Percentiles rank a stretch among this genome's conserved stretches.
These are phyloP conservation scores for Aureobasidium pullulans DNA, from an alignment of 2,329 filamentous ascomycete species.

Conservation along the genomic window DNA sequence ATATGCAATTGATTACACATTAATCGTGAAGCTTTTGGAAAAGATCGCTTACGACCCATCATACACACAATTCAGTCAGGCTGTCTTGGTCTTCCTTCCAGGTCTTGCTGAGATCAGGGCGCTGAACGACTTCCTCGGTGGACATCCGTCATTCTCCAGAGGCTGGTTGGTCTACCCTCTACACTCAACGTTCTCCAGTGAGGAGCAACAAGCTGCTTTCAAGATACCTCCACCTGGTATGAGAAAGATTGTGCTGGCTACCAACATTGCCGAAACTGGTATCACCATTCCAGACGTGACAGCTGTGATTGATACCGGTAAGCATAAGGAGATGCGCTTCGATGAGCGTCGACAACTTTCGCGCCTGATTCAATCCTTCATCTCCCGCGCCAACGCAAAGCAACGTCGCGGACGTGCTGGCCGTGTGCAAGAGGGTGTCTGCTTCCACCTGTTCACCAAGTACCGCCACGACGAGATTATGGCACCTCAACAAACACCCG, in stretches of 20 bases:
- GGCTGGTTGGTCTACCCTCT: slow-evolving; percentile 83
- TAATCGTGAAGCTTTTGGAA: slow-evolving; percentile 72
- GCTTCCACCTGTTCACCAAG: slow-evolving; percentile 93
- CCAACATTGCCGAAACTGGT: slow-evolving; percentile 96
- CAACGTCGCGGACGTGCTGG: slow-evolving; percentile 89
- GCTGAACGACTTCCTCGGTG: slow-evolving; percentile 75
- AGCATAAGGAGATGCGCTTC: slow-evolving; percentile 95
- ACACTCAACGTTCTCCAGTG: slow-evolving; percentile 90
- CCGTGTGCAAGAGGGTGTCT: slow-evolving; percentile 88
- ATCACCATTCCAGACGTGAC: slow-evolving; percentile 98
- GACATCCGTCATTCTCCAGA: slow-evolving; percentile 65
- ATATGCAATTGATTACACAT: slow-evolving; percentile 81
- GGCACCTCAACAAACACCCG: slow-evolving; percentile 88
- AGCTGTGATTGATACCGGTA: slow-evolving; percentile 92
- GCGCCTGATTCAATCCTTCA: slow-evolving; percentile 85
- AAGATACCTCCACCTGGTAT: slow-evolving; percentile 71
- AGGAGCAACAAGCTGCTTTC: slow-evolving; percentile 94
- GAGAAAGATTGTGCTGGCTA: slow-evolving; percentile 91
- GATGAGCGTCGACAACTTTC: slow-evolving; percentile 90
- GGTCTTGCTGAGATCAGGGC: slow-evolving; percentile 68
- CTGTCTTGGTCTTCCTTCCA: slow-evolving; percentile 88
- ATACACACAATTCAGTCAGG: slow-evolving; percentile 70
- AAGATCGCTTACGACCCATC: slow-evolving; percentile 63
- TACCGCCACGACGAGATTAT: slow-evolving; percentile 77
- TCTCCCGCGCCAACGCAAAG: slow-evolving; percentile 90